Base-by-base conservation (phyloP, 495 filamentous ascomycete genomes). In the Aspergillus homomorphus region DNA sequence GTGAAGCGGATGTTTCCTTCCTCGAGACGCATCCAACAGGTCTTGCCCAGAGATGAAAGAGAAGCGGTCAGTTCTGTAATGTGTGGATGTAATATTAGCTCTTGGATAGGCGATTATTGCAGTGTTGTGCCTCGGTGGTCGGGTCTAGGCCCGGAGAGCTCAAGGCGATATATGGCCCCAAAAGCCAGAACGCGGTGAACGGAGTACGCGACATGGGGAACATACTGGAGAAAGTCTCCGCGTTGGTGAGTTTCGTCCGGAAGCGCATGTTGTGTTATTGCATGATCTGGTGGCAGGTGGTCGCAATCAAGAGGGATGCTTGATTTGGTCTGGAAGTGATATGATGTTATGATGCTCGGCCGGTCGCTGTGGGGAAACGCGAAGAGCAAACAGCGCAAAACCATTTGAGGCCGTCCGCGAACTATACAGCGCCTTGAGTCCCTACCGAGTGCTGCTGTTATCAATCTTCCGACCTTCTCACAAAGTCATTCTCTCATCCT, bases 21-120 rank as follows among this genome's bases (percentile, higher is more conserved):
- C 72, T 92, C 89, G 23, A 98, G 86, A 45, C 91, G 89, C 49
- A 98, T 80, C 94, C 95, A 98, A 43, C 92, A 94, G 62, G 95
- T 84, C 70, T 94, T 93, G 56, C 92, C 91, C 33, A 98, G 79
- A 7, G 91, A 92, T 51, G 86, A 85, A 55, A 98, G 81, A 4
- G 92, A 96, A 8, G 89, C 88, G 3, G 85, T 86, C 59, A 98
- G 79, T 72, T 95, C 92, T 96, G 63, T 46, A 8, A 6, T 23
- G 43, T 3, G 0, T 4, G 12, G 44, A 4, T 21, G 41, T 45
- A 20, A 46, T 50, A 7, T 22, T n/a, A 10, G 6, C 51, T 53
- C n/a, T n/a, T 28, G 14, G 12, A 16, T 21, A 45, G 49, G 8
- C 33, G 33, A 28, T 28, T 28, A 38, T 38, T 38, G 33, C 33